Evolutionary conservation across 2,329 filamentous ascomycete species (phyloP).

Genomic region (Gnomoniopsis sp.): DNA sequence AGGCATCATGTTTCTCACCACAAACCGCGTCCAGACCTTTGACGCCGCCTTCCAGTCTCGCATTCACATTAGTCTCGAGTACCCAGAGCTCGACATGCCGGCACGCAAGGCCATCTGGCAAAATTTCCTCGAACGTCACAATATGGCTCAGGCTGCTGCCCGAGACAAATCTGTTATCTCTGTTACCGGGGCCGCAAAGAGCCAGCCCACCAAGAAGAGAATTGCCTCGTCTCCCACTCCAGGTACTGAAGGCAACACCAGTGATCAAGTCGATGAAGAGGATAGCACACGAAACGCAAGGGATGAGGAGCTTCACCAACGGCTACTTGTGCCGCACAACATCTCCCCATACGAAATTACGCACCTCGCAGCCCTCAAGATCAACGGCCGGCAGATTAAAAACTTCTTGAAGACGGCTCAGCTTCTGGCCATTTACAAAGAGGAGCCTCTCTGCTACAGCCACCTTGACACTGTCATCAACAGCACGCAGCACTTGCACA

Average conservation of each 20-base stretch:
- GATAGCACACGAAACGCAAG: neutral
- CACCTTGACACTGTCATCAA: neutral
- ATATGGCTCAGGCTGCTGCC: neutral
- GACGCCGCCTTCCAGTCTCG: conserved; percentile 35
- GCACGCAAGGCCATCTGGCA: conserved; percentile 33
- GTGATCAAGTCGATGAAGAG: neutral
- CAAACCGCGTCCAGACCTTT: conserved; percentile 32
- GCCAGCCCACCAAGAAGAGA: neutral
- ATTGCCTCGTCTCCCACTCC: neutral
- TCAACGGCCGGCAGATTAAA: conserved; percentile 32
- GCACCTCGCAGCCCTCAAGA: conserved; percentile 33
- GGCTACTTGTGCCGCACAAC: neutral
- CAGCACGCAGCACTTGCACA: neutral
- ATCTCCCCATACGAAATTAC: conserved; percentile 31
- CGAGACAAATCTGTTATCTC: neutral
- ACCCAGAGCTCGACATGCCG: conserved; percentile 26
- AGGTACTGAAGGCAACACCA: neutral
- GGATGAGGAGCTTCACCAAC: neutral
- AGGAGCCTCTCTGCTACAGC: neutral
- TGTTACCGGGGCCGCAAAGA: neutral
- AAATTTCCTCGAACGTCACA: conserved; percentile 24
- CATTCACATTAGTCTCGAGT: conserved; percentile 31
- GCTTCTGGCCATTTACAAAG: conserved; percentile 20
- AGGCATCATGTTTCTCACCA: conserved; percentile 35
- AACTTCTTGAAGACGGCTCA: conserved; percentile 33